phyloP scores from a whole-genome alignment of 2,329 filamentous ascomycete species.

The Penicillium digitatum region DNA sequence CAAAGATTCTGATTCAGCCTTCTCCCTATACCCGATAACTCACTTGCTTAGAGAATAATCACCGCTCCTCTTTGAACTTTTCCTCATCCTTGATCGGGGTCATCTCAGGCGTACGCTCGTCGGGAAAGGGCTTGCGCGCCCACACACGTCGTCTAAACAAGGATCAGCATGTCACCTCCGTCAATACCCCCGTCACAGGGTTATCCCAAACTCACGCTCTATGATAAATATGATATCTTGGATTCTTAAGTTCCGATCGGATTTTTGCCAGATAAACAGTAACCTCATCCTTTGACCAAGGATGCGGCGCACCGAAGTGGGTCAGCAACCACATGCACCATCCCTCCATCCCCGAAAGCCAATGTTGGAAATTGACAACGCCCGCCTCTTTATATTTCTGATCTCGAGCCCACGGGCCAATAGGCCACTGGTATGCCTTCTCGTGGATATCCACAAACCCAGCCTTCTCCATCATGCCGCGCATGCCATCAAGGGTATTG shows the following conservation, averaged over 20 bases:
- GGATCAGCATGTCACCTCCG: not conserved
- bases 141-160: conserved; percentile 3
- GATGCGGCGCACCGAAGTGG: not conserved
- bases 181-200: not conserved
- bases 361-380: not conserved
- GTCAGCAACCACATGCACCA: conserved; percentile 3
- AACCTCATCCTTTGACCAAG: conserved; percentile 9
- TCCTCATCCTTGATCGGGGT: not conserved
- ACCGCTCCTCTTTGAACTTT: not conserved
- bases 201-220: not conserved
- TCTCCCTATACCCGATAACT: not conserved
- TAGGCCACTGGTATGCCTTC: not conserved
- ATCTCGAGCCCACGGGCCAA: conserved; percentile 2
- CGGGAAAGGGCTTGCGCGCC: conserved; percentile 4
- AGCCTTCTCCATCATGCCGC: not conserved
- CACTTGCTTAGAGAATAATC: not conserved
- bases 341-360: conserved; percentile 3
- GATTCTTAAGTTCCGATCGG: conserved; percentile 1
- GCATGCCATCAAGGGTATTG: not conserved
- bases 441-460: conserved; percentile 5
- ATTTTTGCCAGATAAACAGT: conserved; percentile 5
- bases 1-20: not conserved
- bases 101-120: not conserved
- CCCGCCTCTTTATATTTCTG: conserved; percentile 2
- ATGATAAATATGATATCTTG: conserved; percentile 1